Evolutionary conservation across 768 basidiomycete genomes (phyloP).

Genomic region (Suillus plorans): DNA sequence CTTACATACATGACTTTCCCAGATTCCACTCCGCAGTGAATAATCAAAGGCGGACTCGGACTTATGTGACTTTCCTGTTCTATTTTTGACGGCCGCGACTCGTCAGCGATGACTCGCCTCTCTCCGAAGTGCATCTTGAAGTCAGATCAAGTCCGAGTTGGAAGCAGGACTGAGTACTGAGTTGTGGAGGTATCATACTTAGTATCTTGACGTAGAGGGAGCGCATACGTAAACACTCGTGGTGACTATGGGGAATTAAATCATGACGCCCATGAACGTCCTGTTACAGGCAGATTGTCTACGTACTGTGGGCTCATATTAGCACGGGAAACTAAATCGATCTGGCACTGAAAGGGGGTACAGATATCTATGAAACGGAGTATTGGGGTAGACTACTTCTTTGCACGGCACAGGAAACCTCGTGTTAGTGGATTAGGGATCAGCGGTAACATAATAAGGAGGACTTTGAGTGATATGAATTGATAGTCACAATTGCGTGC

Average conservation of each 20-base stretch:
- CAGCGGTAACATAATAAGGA: too few species aligned
- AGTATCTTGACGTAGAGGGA: too few species aligned
- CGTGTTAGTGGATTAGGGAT: not conserved
- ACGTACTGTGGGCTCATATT: not conserved
- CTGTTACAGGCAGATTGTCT: not conserved
- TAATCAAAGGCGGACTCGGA: not conserved
- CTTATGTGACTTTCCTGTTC: not conserved
- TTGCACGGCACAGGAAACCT: not conserved
- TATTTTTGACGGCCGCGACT: not conserved
- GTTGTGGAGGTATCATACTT: not conserved
- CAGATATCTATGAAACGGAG: not conserved
- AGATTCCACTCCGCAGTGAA: not conserved
- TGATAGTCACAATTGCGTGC: not conserved
- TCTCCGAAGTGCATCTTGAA: not conserved
- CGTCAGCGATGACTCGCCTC: not conserved
- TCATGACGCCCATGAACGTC: not conserved
- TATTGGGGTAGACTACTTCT: not conserved
- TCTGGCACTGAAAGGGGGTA: not conserved
- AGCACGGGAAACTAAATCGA: not conserved
- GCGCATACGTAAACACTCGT: not conserved
- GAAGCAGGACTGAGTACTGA: not conserved
- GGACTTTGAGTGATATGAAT: too few species aligned
- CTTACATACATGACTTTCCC: not conserved
- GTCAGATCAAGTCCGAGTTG: not conserved
- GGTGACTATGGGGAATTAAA: not conserved